These are phyloP conservation scores for Sphagnum contortum DNA, from an alignment of 225 moss, liverwort and hornwort genomes.

Conservation along the genomic window DNA sequence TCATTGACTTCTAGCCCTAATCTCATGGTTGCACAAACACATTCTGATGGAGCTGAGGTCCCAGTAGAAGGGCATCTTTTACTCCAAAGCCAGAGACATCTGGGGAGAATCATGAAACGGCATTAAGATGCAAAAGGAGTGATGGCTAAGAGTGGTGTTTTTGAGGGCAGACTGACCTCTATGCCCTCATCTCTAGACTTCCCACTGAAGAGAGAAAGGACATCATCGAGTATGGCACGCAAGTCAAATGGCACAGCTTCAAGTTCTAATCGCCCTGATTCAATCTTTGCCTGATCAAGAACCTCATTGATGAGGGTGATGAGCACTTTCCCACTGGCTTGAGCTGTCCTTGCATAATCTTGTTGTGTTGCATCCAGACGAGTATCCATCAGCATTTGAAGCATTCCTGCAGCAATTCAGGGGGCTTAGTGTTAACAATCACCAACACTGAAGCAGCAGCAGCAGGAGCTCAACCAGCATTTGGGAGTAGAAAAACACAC, in stretches of 20 bases:
- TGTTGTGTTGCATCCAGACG: slow-evolving; percentile 43
- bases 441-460: too few relatives aligned
- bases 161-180: slow-evolving; percentile 25
- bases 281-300: slow-evolving; percentile 65
- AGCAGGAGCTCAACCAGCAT: too few relatives aligned
- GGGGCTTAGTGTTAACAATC: too few relatives aligned
- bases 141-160: too few relatives aligned
- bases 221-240: slow-evolving; percentile 58
- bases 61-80: too few relatives aligned
- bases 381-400: slow-evolving; percentile 70
- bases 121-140: too few relatives aligned
- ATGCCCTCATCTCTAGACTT: slow-evolving; percentile 54
- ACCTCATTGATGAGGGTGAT: slow-evolving; percentile 68
- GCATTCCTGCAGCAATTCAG: slow-evolving; percentile 39
- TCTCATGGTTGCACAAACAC: too few relatives aligned
- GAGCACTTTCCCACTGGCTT: slow-evolving; percentile 68
- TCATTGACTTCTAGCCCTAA: too few relatives aligned
- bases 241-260: slow-evolving; percentile 56
- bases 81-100: too few relatives aligned
- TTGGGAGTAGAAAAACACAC: too few relatives aligned
- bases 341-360: slow-evolving; percentile 56
- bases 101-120: too few relatives aligned
- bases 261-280: slow-evolving; percentile 62
- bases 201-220: slow-evolving; percentile 65
- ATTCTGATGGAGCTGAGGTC: too few relatives aligned